These are phyloP conservation scores for Heritiera littoralis DNA, from an alignment of 345 rosid species.

Conservation along the genomic window DNA sequence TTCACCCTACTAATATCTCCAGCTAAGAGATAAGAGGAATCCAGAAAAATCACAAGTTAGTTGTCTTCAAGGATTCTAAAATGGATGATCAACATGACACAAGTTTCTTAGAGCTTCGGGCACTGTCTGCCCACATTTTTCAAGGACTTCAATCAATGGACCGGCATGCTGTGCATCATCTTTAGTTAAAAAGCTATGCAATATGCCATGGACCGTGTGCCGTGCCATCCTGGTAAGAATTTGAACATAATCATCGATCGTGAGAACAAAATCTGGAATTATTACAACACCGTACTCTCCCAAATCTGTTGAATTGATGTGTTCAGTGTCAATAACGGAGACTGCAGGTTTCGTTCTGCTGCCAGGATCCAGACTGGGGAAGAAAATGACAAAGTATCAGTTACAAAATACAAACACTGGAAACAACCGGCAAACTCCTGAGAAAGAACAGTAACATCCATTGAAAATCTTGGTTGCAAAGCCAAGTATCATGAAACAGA, in stretches of 20 bases:
- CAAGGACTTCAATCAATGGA: slow-evolving; percentile 46
- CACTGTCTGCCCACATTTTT: slow-evolving; percentile 54
- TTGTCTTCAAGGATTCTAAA: slow-evolving; percentile 13
- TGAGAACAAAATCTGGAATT: slow-evolving; percentile 45
- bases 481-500: not conserved
- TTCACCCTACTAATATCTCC: too few relatives aligned
- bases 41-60: not conserved
- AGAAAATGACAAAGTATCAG: not conserved
- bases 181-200: slow-evolving; percentile 49
- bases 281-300: slow-evolving; percentile 47
- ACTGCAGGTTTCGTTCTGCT: slow-evolving; percentile 35
- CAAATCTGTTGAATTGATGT: slow-evolving; percentile 35
- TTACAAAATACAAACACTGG: not conserved
- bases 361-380: slow-evolving; percentile 29
- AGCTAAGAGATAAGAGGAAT: too few relatives aligned
- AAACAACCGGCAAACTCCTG: not conserved
- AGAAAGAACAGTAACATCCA: not conserved
- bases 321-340: slow-evolving; percentile 36
- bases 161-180: slow-evolving; percentile 41
- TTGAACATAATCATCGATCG: slow-evolving; percentile 34
- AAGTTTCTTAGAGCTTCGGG: slow-evolving; percentile 43
- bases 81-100: slow-evolving; percentile 20
- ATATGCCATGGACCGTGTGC: slow-evolving; percentile 41
- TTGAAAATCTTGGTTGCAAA: not conserved
- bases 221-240: slow-evolving; percentile 60